Conservation (phyloP, 495 filamentous ascomycete species). For the Lasiosphaeria miniovina region DNA sequence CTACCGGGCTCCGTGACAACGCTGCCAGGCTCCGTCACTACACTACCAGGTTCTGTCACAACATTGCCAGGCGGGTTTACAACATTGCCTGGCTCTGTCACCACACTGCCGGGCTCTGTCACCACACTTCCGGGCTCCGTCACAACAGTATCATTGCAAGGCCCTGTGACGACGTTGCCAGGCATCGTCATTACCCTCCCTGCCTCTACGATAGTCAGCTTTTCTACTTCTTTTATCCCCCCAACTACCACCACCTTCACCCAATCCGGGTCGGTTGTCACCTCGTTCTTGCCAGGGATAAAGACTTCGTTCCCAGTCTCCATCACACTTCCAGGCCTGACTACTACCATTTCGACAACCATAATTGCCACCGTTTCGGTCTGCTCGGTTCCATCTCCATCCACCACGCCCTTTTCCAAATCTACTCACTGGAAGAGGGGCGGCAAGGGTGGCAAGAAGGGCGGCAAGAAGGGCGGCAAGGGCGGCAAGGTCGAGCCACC, state of each 20-base stretch:
- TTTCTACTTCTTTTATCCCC: slow-evolving; percentile 18
- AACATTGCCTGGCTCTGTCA: too few relatives aligned
- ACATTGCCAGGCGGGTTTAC: too few relatives aligned
- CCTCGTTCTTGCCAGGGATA: slow-evolving; percentile 24
- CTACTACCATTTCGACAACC: slow-evolving; percentile 16
- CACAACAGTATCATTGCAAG: not conserved
- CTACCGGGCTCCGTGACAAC: slow-evolving; percentile 24
- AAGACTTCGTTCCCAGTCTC: slow-evolving; percentile 23
- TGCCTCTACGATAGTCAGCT: slow-evolving; percentile 23
- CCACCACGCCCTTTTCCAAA: too few relatives aligned
- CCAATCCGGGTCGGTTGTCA: slow-evolving; percentile 23
- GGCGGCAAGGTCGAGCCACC: slow-evolving; percentile 2
- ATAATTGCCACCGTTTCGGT: slow-evolving; percentile 28
- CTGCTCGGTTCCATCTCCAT: slow-evolving; percentile 28
- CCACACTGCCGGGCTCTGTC: not conserved
- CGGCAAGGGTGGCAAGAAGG: too few relatives aligned
- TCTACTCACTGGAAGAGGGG: too few relatives aligned
- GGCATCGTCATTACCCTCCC: slow-evolving; percentile 19
- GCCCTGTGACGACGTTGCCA: too few relatives aligned
- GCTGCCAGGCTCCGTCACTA: too few relatives aligned
- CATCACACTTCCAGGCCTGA: slow-evolving; percentile 18
- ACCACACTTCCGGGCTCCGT: slow-evolving; percentile 11
- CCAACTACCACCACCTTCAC: slow-evolving; percentile 26
- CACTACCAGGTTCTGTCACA: too few relatives aligned
- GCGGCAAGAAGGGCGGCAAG: too few relatives aligned